Conservation (phyloP, 164 flowering plant genomes). For the Vitis riparia region DNA sequence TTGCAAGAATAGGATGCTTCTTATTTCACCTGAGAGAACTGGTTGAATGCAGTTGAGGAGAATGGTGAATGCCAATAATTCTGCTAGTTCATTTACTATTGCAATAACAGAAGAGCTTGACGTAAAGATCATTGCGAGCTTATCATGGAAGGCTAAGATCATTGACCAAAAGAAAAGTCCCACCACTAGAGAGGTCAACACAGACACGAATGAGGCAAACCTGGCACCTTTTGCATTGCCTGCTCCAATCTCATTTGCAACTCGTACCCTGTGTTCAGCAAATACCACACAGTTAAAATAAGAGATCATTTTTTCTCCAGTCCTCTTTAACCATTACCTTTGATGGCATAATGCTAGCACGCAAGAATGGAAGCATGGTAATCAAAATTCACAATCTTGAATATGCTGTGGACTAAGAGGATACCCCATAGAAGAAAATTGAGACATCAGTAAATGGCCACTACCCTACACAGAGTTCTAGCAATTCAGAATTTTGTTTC, state of each 20-base stretch:
- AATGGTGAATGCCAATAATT: slow-evolving; percentile 52
- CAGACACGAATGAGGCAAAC: slow-evolving; percentile 50
- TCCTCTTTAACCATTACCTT: too few relatives aligned
- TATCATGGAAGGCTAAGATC: slow-evolving; percentile 30
- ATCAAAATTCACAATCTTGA: too few relatives aligned
- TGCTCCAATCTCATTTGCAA: slow-evolving; percentile 68
- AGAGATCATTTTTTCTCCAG: too few relatives aligned
- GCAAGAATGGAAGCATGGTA: too few relatives aligned
- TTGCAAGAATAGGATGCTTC: not conserved
- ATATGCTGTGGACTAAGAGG: too few relatives aligned
- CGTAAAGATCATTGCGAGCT: slow-evolving; percentile 50
- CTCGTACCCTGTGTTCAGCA: slow-evolving; percentile 48
- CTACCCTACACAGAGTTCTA: too few relatives aligned
- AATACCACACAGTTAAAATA: too few relatives aligned
- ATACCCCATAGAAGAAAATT: too few relatives aligned
- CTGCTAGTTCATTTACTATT: slow-evolving; percentile 34
- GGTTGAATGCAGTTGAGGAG: slow-evolving; percentile 69
- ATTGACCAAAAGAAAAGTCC: slow-evolving; percentile 44
- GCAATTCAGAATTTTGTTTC: too few relatives aligned
- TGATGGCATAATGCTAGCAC: too few relatives aligned
- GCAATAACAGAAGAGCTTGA: slow-evolving; percentile 29
- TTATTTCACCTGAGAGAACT: slow-evolving; percentile 49
- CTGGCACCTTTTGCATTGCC: slow-evolving; percentile 64
- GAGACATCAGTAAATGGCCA: too few relatives aligned
- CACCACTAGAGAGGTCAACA: slow-evolving; percentile 35